Evolutionary conservation across 2,329 filamentous ascomycete species (phyloP).

Genomic region (Arthrobotrys entomopaga): DNA sequence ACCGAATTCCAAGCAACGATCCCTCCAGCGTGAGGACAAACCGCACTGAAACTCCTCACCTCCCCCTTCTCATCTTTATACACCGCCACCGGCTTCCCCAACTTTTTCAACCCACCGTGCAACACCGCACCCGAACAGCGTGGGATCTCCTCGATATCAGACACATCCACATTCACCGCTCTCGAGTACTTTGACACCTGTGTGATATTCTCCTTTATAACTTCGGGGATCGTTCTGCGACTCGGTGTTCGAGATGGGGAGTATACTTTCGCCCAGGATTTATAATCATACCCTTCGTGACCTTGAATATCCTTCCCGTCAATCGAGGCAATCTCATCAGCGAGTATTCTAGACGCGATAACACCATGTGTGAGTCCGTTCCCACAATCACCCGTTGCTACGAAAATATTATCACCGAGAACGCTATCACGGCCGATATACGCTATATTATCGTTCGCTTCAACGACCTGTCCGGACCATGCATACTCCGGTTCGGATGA

Average conservation of each 20-base stretch:
- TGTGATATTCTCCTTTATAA: slow-evolving; percentile 62
- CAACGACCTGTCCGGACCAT: slow-evolving; percentile 70
- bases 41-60: slow-evolving; percentile 66
- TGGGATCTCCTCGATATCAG: slow-evolving; percentile 68
- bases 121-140: slow-evolving; percentile 67
- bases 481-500: slow-evolving; percentile 66
- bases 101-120: slow-evolving; percentile 62
- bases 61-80: slow-evolving; percentile 69
- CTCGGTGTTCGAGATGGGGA: slow-evolving; percentile 66
- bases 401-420: slow-evolving; percentile 65
- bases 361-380: slow-evolving; percentile 70
- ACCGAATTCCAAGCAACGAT: slow-evolving; percentile 69
- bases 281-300: slow-evolving; percentile 29
- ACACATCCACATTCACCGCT: slow-evolving; percentile 67
- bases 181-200: slow-evolving; percentile 70
- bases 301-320: slow-evolving; percentile 60
- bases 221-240: slow-evolving; percentile 65
- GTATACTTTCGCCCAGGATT: slow-evolving; percentile 66
- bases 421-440: slow-evolving; percentile 70
- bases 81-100: slow-evolving; percentile 66
- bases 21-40: slow-evolving; percentile 69
- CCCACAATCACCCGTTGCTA: slow-evolving; percentile 70
- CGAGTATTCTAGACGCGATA: slow-evolving; percentile 67
- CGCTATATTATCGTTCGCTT: slow-evolving; percentile 68
- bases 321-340: slow-evolving; percentile 66